Evolutionary conservation across 331 rosid genomes (phyloP), one percentile per base, ranked within the genome.

Genomic region (Stylosanthes scabra): DNA sequence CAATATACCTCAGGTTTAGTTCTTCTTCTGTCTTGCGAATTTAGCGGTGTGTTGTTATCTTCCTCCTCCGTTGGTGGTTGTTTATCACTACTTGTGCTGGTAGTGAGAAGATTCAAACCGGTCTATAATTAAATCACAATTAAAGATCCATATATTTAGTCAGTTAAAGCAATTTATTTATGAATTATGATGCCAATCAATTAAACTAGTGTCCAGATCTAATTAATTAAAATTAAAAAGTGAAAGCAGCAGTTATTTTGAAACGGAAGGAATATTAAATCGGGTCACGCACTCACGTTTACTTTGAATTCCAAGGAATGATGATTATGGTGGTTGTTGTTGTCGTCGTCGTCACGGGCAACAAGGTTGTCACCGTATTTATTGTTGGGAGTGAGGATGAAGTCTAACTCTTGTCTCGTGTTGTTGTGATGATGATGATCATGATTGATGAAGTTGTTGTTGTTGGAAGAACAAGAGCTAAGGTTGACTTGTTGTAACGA

Each of bases 31-130:
- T 81, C 88, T 7, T 86, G 81, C 57, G 46, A 57, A 62, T 63
- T 79, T 11, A 31, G n/a, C n/a, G 82, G 57, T 7, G 91, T 81
- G 13, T 68, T 9, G 10, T 76, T 86, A 40, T 82, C 90, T 1
- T 90, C 96, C 57, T 65, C n/a, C n/a, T n/a, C n/a, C n/a, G n/a
- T n/a, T n/a, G n/a, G n/a, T 66, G n/a, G 95, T n/a, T n/a, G 81
- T 76, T 81, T 92, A 31, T 94, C 97, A 20, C 87, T 78, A 55
- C 81, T 76, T 0, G 81, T 81, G 70, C 89, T 86, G 14, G 91
- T 74, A 1, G 94, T 89, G 25, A 84, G 82, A 62, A 91, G 97
- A 86, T 86, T 78, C 81, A 91, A 74, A 16, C 96, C 93, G 20
- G 88, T 87, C 97, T 95, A 62, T 28, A 20, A 9, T 41, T 7